Conservation (phyloP, 2,329 filamentous ascomycete species). For the Phaeoacremonium minimum region DNA sequence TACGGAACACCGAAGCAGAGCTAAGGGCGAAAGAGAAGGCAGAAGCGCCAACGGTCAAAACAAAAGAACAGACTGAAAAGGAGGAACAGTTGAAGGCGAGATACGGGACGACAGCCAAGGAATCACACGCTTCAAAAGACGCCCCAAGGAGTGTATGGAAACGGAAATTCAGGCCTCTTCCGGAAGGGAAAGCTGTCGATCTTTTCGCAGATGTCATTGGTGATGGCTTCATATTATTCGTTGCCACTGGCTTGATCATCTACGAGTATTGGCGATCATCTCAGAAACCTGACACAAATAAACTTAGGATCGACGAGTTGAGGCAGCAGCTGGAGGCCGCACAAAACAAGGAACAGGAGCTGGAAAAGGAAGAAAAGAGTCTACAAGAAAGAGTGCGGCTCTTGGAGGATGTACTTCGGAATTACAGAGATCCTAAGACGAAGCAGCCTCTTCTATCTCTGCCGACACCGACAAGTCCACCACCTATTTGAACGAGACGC, state of each 20-base stretch:
- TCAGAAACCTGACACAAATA: conserved; percentile 56
- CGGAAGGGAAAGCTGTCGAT: conserved; percentile 62
- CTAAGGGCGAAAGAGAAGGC: conserved; percentile 57
- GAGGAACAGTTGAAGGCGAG: conserved; percentile 45
- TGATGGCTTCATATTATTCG: conserved; percentile 57
- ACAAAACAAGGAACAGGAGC: conserved; percentile 42
- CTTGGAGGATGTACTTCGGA: conserved; percentile 49
- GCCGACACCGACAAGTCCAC: conserved; percentile 19
- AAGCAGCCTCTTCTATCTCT: conserved; percentile 47
- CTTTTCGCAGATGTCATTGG: conserved; percentile 63
- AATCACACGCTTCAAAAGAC: conserved; percentile 31
- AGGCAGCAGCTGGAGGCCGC: conserved; percentile 43
- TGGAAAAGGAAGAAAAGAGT: conserved; percentile 41
- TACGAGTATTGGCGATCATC: conserved; percentile 58
- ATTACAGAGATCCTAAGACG: conserved; percentile 51
- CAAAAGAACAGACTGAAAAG: conserved; percentile 53
- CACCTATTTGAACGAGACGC: too few relatives aligned
- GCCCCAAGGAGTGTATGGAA: conserved; percentile 47
- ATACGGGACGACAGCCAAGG: conserved; percentile 32
- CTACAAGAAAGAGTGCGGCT: conserved; percentile 41
- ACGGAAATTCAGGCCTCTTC: conserved; percentile 58
- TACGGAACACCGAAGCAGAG: conserved; percentile 55
- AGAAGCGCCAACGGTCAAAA: conserved; percentile 61
- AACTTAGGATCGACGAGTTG: conserved; percentile 48
- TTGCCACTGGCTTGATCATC: conserved; percentile 52